A percentile compares a stretch with the other conserved stretches of the same genome.
Evolutionary conservation across 371 early-diverging fungal genomes (phyloP).

Genomic region (Mortierella sp.): DNA sequence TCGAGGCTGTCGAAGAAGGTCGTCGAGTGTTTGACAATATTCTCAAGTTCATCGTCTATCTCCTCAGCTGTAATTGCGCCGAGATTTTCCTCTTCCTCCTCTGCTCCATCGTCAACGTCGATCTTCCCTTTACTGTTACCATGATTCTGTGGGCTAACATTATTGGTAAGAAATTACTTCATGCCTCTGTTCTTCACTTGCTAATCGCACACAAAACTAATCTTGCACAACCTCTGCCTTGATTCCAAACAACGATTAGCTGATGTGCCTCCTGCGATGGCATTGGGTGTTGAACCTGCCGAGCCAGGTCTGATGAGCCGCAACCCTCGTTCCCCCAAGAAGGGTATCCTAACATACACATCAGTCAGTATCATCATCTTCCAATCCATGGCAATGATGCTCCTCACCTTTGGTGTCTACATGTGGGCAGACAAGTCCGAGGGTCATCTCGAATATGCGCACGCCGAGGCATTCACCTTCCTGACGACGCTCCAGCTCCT

Average conservation of each 20-base stretch:
- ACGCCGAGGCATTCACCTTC: conserved; percentile 78
- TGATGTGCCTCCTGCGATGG: conserved; percentile 80
- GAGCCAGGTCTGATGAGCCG: conserved; percentile 82
- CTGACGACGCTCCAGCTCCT: conserved; percentile 86
- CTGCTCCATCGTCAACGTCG: conserved; percentile 63
- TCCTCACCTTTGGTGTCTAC: conserved; percentile 71
- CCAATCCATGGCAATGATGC: conserved; percentile 78
- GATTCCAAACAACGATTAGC: conserved; percentile 28
- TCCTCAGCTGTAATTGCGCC: conserved; percentile 91
- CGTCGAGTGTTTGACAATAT: conserved; percentile 95
- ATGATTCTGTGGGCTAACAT: conserved; percentile 95
- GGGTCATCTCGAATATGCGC: conserved; percentile 53
- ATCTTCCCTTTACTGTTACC: conserved; percentile 69
- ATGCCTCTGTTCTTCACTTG: conserved; percentile 15
- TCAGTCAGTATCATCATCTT: conserved; percentile 73
- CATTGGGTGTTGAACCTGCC: conserved; percentile 79
- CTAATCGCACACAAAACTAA: not conserved
- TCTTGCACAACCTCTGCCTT: not conserved
- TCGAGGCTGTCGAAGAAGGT: conserved; percentile 86
- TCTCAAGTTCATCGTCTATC: conserved; percentile 92
- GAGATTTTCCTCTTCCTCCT: conserved; percentile 82
- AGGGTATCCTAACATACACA: conserved; percentile 74
- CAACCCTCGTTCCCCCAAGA: conserved; percentile 68
- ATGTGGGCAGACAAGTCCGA: conserved; percentile 43
- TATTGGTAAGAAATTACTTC: conserved; percentile 63